Conservation (phyloP, 495 filamentous ascomycete genomes). For the Delitschia confertaspora region DNA sequence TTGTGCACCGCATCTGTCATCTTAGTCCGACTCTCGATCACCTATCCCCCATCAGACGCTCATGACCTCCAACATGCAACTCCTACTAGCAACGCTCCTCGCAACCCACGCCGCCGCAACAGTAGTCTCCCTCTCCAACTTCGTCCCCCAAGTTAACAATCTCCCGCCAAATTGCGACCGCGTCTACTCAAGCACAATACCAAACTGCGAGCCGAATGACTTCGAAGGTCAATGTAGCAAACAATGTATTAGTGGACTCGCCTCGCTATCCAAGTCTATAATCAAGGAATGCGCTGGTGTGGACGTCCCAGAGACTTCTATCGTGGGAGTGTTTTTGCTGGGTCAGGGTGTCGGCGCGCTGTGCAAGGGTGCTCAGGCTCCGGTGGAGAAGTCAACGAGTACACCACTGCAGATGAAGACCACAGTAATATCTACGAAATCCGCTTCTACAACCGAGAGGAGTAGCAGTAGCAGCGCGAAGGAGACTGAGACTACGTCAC, state of each 20-base stretch:
- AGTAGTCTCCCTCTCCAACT: constrained; percentile 22
- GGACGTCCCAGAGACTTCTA: constrained; percentile 16
- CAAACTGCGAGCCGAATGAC: constrained; percentile 5
- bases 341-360: constrained; percentile 17
- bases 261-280: constrained; percentile 7
- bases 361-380: constrained; percentile 7
- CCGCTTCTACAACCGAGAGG: too few species aligned
- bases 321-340: constrained; percentile 21
- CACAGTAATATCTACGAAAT: too few species aligned
- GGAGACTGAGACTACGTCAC: background rate
- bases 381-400: background rate
- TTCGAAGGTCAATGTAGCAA: constrained; percentile 15
- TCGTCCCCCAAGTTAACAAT: constrained; percentile 18
- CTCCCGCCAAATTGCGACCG: constrained; percentile 18
- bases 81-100: too few species aligned
- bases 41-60: background rate
- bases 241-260: constrained; percentile 16
- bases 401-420: too few species aligned
- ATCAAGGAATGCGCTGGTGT: constrained; percentile 3
- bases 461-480: too few species aligned
- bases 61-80: constrained; percentile 4
- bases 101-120: constrained; percentile 5
- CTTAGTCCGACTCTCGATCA: constrained; percentile 5
- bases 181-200: constrained; percentile 16
- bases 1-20: background rate